Evolutionary conservation across 1,284 basidiomycete species (phyloP).

Genomic region (Ganoderma meredithae): DNA sequence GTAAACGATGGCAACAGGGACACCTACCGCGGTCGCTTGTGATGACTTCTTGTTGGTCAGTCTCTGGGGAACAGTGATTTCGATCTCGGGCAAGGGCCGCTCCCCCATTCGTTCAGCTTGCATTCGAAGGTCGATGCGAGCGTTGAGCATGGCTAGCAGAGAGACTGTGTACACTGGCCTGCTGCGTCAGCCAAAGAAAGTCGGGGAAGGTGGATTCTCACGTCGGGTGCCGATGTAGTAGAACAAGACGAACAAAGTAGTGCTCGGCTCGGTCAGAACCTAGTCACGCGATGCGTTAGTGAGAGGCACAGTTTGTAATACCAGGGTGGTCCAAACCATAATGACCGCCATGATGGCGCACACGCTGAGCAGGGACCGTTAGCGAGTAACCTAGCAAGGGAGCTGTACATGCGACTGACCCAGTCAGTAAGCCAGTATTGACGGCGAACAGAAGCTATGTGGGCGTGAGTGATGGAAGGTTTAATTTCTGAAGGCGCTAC

Average conservation of each 20-base stretch:
- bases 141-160: slow-evolving; percentile 23
- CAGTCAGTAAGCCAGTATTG: slow-evolving; percentile 24
- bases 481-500: background rate
- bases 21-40: slow-evolving; percentile 6
- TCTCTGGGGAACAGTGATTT: slow-evolving; percentile 11
- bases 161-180: slow-evolving; percentile 25
- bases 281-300: background rate
- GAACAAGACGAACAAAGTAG: slow-evolving; percentile 24
- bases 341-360: slow-evolving; percentile 21
- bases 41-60: slow-evolving; percentile 7
- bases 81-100: slow-evolving; percentile 19
- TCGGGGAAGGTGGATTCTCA: slow-evolving; percentile 6
- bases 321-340: slow-evolving; percentile 6
- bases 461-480: background rate
- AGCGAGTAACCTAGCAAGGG: too few species aligned
- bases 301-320: background rate
- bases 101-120: slow-evolving; percentile 26
- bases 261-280: slow-evolving; percentile 15
- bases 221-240: slow-evolving; percentile 29
- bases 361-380: slow-evolving; percentile 7
- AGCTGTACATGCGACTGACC: background rate
- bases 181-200: background rate
- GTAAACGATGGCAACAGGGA: background rate
- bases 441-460: slow-evolving; percentile 12
- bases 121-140: slow-evolving; percentile 15